Conservation (phyloP, 768 basidiomycete species). For the Piloderma croceum region DNA sequence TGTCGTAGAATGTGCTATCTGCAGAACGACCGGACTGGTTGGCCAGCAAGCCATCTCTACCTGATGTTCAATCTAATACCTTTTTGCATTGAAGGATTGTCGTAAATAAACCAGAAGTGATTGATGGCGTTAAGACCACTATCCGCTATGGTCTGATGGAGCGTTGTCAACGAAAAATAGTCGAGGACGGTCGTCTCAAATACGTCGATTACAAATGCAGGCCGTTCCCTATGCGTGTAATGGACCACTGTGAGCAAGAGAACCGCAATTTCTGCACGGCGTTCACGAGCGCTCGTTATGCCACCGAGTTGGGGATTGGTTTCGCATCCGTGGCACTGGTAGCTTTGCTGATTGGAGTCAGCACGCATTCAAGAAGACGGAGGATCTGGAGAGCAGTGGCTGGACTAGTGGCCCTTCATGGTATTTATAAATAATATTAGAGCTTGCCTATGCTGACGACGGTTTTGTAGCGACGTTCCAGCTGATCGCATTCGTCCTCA, state of each 20-base stretch:
- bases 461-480: conserved; percentile 46
- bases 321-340: conserved; percentile 55
- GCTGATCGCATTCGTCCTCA: conserved; percentile 54
- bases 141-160: conserved; percentile 54
- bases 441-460: not conserved
- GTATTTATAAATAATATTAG: conserved; percentile 28
- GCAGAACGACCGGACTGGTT: not conserved
- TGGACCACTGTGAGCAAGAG: conserved; percentile 43
- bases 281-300: conserved; percentile 69
- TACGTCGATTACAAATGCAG: conserved; percentile 61
- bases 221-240: conserved; percentile 51
- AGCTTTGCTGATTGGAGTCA: conserved; percentile 62
- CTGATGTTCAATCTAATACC: too few species aligned
- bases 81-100: too few species aligned
- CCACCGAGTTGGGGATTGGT: conserved; percentile 57
- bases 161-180: conserved; percentile 49
- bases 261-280: conserved; percentile 55
- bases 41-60: not conserved
- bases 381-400: conserved; percentile 76
- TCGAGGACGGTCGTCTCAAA: conserved; percentile 39
- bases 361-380: conserved; percentile 65
- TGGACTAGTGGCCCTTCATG: conserved; percentile 55
- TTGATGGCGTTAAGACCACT: conserved; percentile 42
- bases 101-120: too few species aligned
- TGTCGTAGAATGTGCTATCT: not conserved